These are phyloP conservation scores for Lasiodiplodia sp. DNA, from an alignment of 2,329 filamentous ascomycete species.

Conservation along the genomic window DNA sequence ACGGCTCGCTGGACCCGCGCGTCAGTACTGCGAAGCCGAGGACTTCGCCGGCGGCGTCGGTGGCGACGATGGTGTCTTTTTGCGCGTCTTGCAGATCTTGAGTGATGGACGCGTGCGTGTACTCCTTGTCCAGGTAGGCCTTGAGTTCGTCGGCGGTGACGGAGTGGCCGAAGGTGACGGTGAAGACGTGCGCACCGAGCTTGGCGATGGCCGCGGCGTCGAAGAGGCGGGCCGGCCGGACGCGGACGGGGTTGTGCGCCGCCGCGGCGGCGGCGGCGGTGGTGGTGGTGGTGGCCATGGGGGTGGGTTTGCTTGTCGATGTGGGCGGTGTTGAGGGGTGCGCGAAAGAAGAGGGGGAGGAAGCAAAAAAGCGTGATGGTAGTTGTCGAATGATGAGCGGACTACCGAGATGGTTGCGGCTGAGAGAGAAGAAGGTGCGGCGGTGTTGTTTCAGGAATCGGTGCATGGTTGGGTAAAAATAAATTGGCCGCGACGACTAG, in stretches of 20 bases:
- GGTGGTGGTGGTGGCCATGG: neutral
- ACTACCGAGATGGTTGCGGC: too few species aligned
- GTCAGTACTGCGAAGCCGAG: constrained; percentile 54
- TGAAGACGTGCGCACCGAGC: constrained; percentile 44
- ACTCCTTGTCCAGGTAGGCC: constrained; percentile 49
- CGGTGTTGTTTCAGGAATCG: too few species aligned
- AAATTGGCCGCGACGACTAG: too few species aligned
- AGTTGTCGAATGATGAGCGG: too few species aligned
- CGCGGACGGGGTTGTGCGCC: neutral
- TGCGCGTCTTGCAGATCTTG: constrained; percentile 37
- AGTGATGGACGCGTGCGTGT: constrained; percentile 39
- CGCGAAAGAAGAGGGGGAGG: too few species aligned
- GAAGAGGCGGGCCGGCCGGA: constrained; percentile 38
- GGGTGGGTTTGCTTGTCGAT: neutral
- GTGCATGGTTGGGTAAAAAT: too few species aligned
- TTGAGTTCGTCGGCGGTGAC: constrained; percentile 48
- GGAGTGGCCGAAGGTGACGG: constrained; percentile 53
- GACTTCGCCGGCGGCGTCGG: neutral
- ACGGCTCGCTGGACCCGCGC: constrained; percentile 36
- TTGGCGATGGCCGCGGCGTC: constrained; percentile 42
- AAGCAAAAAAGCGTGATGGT: too few species aligned
- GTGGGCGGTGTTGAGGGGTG: too few species aligned
- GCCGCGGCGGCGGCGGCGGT: neutral
- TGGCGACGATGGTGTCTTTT: constrained; percentile 40
- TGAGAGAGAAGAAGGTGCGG: too few species aligned